These are phyloP conservation scores for Leishmania arabica DNA, from an alignment of 208 protist genomes.

Conservation along the genomic window DNA sequence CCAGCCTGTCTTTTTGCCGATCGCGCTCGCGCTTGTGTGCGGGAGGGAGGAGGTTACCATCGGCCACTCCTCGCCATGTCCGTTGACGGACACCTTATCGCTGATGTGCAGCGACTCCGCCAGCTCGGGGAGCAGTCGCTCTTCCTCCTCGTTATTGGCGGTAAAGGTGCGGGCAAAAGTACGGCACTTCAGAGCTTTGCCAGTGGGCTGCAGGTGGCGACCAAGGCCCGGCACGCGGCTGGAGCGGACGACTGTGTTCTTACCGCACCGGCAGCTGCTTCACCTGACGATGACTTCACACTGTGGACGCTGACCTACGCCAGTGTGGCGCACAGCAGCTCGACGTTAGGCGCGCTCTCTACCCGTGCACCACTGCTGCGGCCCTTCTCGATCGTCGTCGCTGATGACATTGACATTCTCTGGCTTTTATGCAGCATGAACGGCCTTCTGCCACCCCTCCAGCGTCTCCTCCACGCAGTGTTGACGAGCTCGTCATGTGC, in stretches of 20 bases:
- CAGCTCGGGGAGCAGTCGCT: conserved; percentile 15
- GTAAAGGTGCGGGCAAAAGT: conserved; percentile 33
- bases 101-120: conserved; percentile 30
- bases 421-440: conserved; percentile 47
- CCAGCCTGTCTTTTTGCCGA: background rate
- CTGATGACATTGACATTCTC: conserved; percentile 63
- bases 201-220: conserved; percentile 4
- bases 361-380: background rate
- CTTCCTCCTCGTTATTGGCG: conserved; percentile 34
- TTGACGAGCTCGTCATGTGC: conserved; percentile 43
- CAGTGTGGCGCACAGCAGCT: conserved; percentile 5
- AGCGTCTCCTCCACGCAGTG: conserved; percentile 29
- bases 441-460: conserved; percentile 25
- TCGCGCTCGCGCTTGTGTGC: background rate
- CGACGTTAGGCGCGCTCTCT: background rate
- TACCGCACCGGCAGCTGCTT: background rate
- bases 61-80: conserved; percentile 10
- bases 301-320: conserved; percentile 21
- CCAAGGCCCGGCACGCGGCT: background rate
- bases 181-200: conserved; percentile 30
- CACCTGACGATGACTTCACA: background rate
- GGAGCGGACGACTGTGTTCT: background rate
- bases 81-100: conserved; percentile 32
- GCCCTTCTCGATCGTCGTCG: conserved; percentile 49
- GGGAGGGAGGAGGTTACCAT: background rate